A percentile compares a stretch with the other conserved stretches of the same genome.
phyloP scores from a whole-genome alignment of 1,284 basidiomycete genomes.

The Apiotrichum gracile region DNA sequence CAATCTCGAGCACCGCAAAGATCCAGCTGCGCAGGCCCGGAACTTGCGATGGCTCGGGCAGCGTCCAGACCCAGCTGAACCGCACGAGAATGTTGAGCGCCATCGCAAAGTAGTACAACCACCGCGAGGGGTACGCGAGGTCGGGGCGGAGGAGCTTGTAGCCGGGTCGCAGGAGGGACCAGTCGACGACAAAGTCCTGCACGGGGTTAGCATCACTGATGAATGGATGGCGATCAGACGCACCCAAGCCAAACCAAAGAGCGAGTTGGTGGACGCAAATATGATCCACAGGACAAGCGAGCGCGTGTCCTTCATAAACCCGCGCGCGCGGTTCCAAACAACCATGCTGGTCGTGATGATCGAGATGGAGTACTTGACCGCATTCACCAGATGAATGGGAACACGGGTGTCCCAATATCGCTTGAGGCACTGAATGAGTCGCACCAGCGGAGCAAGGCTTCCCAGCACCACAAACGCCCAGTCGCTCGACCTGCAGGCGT shows the following conservation, averaged over 20 bases:
- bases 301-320: constrained; percentile 44
- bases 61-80: constrained; percentile 75
- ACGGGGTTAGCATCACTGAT: background rate
- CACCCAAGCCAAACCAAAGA: constrained; percentile 77
- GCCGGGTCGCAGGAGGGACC: constrained; percentile 59
- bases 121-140: constrained; percentile 58
- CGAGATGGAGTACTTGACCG: constrained; percentile 66
- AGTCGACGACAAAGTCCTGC: constrained; percentile 54
- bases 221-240: constrained; percentile 51
- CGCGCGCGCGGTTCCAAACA: constrained; percentile 65
- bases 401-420: constrained; percentile 73
- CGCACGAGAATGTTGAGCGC: constrained; percentile 64
- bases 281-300: constrained; percentile 62
- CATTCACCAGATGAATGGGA: constrained; percentile 78
- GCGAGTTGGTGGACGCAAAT: constrained; percentile 57
- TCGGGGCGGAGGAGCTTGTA: constrained; percentile 69
- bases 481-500: constrained; percentile 61
- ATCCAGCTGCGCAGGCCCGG: constrained; percentile 62
- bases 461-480: constrained; percentile 54
- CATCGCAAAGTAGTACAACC: constrained; percentile 51
- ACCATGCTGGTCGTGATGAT: constrained; percentile 64
- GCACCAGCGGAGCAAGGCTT: constrained; percentile 52
- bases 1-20: constrained; percentile 66
- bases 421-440: constrained; percentile 77
- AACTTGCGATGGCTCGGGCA: constrained; percentile 55